phyloP scores from a whole-genome alignment of 2,329 filamentous ascomycete species.

The Sporothrix sp. region DNA sequence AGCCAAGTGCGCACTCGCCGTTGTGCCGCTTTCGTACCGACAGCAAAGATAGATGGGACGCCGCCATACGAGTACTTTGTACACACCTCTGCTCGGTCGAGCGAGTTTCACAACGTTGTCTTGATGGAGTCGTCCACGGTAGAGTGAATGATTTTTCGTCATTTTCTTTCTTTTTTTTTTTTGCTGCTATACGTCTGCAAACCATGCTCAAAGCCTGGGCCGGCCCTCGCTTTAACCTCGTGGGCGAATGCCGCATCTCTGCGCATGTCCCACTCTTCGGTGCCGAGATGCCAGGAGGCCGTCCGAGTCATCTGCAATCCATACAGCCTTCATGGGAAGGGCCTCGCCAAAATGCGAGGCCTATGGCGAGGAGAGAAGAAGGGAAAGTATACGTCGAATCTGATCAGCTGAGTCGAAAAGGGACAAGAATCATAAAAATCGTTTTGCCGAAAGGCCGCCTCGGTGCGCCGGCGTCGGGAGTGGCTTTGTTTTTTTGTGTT shows the following conservation, averaged over 20 bases:
- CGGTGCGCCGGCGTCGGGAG: neutral
- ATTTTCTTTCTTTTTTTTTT: constrained; percentile 18
- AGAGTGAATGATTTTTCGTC: constrained; percentile 11
- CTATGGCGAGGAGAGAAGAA: constrained; percentile 28
- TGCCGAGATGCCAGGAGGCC: constrained; percentile 53
- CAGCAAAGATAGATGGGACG: no score
- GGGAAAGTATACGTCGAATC: constrained; percentile 31
- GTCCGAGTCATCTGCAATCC: constrained; percentile 49
- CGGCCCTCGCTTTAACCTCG: constrained; percentile 63
- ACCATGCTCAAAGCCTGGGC: constrained; percentile 54
- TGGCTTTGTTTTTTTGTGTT: constrained; percentile 1
- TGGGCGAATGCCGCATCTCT: constrained; percentile 33
- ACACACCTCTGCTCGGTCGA: no score
- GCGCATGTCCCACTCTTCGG: constrained; percentile 49
- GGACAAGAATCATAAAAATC: constrained; percentile 24
- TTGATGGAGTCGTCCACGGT: no score
- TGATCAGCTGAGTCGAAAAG: constrained; percentile 31
- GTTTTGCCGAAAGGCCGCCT: neutral
- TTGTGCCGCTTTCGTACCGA: no score
- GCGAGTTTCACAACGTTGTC: no score
- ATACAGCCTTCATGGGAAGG: constrained; percentile 4
- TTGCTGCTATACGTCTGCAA: constrained; percentile 12
- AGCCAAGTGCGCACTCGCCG: no score
- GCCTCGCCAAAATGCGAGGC: no score
- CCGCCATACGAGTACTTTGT: no score